These are phyloP conservation scores for Fusarium duplospermum DNA, from an alignment of 2,329 filamentous ascomycete species.

Conservation along the genomic window DNA sequence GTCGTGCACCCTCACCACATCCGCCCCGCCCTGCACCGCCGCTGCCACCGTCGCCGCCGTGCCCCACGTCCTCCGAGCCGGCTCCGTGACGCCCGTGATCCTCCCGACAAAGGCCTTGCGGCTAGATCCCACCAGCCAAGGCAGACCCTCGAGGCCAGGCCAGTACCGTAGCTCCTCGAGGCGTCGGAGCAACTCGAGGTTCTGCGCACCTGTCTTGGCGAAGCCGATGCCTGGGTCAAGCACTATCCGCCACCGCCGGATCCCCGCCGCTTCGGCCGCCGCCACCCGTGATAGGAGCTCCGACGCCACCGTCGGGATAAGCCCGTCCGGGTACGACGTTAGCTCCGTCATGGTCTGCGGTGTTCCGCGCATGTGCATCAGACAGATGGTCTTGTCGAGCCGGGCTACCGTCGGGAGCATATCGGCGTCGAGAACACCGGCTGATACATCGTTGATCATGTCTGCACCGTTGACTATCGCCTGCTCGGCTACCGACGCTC, in stretches of 20 bases:
- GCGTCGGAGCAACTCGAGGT: slow-evolving; percentile 80
- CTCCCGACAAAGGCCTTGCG: slow-evolving; percentile 90
- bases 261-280: slow-evolving; percentile 82
- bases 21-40: slow-evolving; percentile 86
- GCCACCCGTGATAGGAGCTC: slow-evolving; percentile 78
- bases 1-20: slow-evolving; percentile 94
- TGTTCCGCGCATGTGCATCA: slow-evolving; percentile 96
- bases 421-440: slow-evolving; percentile 78
- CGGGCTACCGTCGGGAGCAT: slow-evolving; percentile 87
- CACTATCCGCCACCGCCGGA: slow-evolving; percentile 93
- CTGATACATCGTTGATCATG: slow-evolving; percentile 95
- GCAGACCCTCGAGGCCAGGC: slow-evolving; percentile 75
- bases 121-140: slow-evolving; percentile 91
- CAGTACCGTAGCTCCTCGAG: slow-evolving; percentile 73
- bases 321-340: slow-evolving; percentile 74
- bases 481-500: slow-evolving; percentile 81
- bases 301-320: slow-evolving; percentile 71
- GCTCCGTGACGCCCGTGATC: slow-evolving; percentile 79
- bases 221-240: slow-evolving; percentile 96
- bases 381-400: slow-evolving; percentile 80
- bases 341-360: slow-evolving; percentile 82
- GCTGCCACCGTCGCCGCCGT: slow-evolving; percentile 90
- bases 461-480: slow-evolving; percentile 85
- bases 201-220: slow-evolving; percentile 85
- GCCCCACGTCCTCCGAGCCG: slow-evolving; percentile 80